Evolutionary conservation across 192 early-diverging fungal species (phyloP), one percentile per base, ranked within the genome.

Genomic region (Backusella luteola): DNA sequence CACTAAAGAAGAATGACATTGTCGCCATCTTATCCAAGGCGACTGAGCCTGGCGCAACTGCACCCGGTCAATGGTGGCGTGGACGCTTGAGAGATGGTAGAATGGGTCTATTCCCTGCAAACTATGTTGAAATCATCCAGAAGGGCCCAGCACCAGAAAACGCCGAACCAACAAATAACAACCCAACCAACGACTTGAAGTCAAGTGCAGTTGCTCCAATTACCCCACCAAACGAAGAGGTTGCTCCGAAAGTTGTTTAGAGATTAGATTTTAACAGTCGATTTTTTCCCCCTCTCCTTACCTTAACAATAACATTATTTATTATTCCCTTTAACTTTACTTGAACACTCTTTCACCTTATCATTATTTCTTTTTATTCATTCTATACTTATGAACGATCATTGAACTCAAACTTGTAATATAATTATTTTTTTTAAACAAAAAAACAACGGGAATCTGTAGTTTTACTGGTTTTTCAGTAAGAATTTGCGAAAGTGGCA

Each of bases 81-180:
- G 98, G 97, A 12, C 81, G 93, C 38, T 84, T 92, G 11, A 91
- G 94, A 75, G 88, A 87, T 66, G 97, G 98, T 6, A 85, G 85
- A 44, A 90, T 94, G 76, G 98, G 97, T 12, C 76, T 94, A 26
- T 99, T 99, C 87, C 97, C 98, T 12, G 88, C 91, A 73, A 97
- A 90, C 75, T 99, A 96, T 75, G 95, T 96, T n/a, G 89, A 95
- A 41, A 87, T 95, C 11, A 93, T 98, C 26, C 91, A 92, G 80
- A 96, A 95, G n/a, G 56, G 56, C 29, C 56, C 56, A 14, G 56
- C 26, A 49, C 19, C 46, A 85, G 83, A 1, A 41, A 56, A 21
- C 21, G 29, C 26, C 11, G 56, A 63, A 63, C 56, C 56, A 63
- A 12, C 23, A 63, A 29, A 23, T 14, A 23, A 23, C 21, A 56